Evolutionary conservation across 2,329 filamentous ascomycete species (phyloP).

Genomic region (Penicillium expansum): DNA sequence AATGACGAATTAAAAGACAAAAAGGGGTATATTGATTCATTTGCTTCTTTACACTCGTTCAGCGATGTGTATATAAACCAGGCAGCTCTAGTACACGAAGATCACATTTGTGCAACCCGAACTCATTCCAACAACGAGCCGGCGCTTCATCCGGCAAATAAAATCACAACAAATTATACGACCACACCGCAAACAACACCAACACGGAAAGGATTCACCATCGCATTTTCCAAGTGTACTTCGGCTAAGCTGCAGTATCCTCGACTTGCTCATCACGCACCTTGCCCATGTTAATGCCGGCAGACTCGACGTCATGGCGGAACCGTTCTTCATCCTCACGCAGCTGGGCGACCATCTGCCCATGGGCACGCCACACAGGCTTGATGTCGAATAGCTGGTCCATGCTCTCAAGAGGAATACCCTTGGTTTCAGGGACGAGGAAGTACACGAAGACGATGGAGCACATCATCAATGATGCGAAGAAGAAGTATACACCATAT

Average conservation of each 20-base stretch:
- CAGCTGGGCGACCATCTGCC: constrained; percentile 31
- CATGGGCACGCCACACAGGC: constrained; percentile 39
- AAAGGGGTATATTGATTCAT: constrained; percentile 1
- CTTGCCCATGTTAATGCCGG: constrained; percentile 17
- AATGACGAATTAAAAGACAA: background rate
- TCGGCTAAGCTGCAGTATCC: constrained; percentile 7
- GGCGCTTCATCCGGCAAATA: background rate
- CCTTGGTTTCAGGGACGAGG: constrained; percentile 64
- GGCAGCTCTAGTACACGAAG: background rate
- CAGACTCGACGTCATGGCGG: constrained; percentile 25
- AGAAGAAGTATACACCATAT: constrained; percentile 67
- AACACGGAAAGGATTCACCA: background rate
- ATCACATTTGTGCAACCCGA: background rate
- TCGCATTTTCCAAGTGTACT: constrained; percentile 15
- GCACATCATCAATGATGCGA: constrained; percentile 59
- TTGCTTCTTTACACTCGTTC: constrained; percentile 1
- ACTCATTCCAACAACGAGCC: background rate
- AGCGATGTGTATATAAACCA: background rate
- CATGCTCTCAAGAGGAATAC: constrained; percentile 62
- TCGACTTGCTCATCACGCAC: constrained; percentile 19
- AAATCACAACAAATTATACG: background rate
- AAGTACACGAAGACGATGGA: constrained; percentile 60
- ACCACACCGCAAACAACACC: background rate
- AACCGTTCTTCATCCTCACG: constrained; percentile 38
- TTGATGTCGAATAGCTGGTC: constrained; percentile 56